Evolutionary conservation across 2,329 filamentous ascomycete species (phyloP).

Genomic region (Penicillium psychrosexuale): DNA sequence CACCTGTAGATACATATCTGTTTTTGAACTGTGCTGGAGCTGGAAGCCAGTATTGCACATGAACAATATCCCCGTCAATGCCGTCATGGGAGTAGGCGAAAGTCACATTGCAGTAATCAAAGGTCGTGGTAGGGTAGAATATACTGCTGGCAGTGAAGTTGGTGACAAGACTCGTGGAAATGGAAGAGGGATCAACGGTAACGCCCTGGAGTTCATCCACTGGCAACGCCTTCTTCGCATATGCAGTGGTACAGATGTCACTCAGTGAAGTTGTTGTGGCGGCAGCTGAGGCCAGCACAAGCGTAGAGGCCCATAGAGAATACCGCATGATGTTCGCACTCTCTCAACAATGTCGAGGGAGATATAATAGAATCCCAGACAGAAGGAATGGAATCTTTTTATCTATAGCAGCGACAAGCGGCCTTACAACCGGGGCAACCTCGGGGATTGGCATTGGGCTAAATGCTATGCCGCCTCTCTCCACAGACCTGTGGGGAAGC

Average conservation of each 20-base stretch:
- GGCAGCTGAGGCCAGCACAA: background rate
- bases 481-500: background rate
- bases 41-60: conserved; percentile 45
- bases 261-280: background rate
- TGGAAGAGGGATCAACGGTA: background rate
- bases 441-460: background rate
- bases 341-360: background rate
- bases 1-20: conserved; percentile 48
- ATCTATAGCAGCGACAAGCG: background rate
- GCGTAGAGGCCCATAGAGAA: background rate
- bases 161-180: background rate
- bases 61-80: conserved; percentile 32
- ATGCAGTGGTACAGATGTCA: background rate
- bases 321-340: background rate
- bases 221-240: background rate
- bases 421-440: background rate
- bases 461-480: background rate
- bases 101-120: conserved; percentile 45
- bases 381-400: background rate
- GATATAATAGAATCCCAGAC: background rate
- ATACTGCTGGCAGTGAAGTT: background rate
- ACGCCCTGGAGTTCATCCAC: background rate
- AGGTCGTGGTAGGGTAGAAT: background rate
- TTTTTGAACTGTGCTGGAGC: conserved; percentile 45
- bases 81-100: conserved; percentile 48